Evolutionary conservation across 345 rosid genomes (phyloP).

Genomic region (Schrenkiella parvula): DNA sequence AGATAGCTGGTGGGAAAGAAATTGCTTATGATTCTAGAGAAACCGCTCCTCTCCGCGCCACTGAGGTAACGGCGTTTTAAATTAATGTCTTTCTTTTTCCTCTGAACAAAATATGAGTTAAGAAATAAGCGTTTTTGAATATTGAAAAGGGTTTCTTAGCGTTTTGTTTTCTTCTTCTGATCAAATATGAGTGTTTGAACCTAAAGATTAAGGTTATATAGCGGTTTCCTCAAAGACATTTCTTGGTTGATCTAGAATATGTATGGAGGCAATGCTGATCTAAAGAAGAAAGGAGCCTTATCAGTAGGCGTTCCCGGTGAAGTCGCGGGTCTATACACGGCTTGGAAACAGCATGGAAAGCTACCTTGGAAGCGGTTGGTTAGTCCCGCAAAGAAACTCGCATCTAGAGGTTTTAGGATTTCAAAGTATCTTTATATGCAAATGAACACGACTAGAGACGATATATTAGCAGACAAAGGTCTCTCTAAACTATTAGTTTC

Average conservation of each 20-base stretch:
- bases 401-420: slow-evolving; percentile 45
- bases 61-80: slow-evolving; percentile 36
- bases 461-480: slow-evolving; percentile 49
- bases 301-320: slow-evolving; percentile 63
- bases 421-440: slow-evolving; percentile 54
- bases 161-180: neutral
- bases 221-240: neutral
- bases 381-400: slow-evolving; percentile 44
- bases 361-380: slow-evolving; percentile 55
- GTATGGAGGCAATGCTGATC: slow-evolving; percentile 40
- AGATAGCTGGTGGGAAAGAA: slow-evolving; percentile 33
- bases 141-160: too few species aligned
- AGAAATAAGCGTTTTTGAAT: too few species aligned
- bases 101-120: neutral
- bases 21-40: slow-evolving; percentile 59
- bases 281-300: slow-evolving; percentile 44
- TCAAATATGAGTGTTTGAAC: neutral
- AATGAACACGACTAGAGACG: slow-evolving; percentile 29
- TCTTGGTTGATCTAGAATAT: slow-evolving; percentile 37
- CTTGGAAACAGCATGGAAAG: slow-evolving; percentile 53
- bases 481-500: slow-evolving; percentile 37
- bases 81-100: neutral
- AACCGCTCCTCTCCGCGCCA: slow-evolving; percentile 54
- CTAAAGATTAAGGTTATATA: neutral
- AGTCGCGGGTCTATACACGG: slow-evolving; percentile 49